A percentile compares a stretch with the other conserved stretches of the same genome.
phyloP scores from a whole-genome alignment of 202 grass and related monocot species.

The Elaeis oleifera region DNA sequence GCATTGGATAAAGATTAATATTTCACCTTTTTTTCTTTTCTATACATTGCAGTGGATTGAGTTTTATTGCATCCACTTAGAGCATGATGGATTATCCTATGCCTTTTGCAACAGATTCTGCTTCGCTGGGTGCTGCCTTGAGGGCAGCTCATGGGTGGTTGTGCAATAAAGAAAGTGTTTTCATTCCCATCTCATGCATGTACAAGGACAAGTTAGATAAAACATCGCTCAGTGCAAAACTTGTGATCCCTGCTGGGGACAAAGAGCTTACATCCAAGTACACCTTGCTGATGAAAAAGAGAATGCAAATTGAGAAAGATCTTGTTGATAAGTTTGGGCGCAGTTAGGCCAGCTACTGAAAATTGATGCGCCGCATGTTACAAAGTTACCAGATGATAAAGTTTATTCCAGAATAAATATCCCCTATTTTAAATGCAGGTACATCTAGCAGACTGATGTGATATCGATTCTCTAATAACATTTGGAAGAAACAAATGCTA shows the following conservation, averaged over 20 bases:
- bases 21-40: too few species aligned
- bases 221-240: constrained; percentile 55
- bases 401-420: too few species aligned
- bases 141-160: constrained; percentile 91
- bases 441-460: too few species aligned
- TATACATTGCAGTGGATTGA: too few species aligned
- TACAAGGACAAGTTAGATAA: constrained; percentile 64
- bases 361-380: too few species aligned
- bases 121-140: constrained; percentile 69
- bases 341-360: constrained; percentile 7
- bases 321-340: constrained; percentile 64
- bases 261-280: constrained; percentile 52
- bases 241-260: constrained; percentile 34
- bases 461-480: too few species aligned
- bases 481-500: too few species aligned
- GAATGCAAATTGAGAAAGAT: constrained; percentile 70
- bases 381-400: too few species aligned
- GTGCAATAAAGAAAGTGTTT: constrained; percentile 63
- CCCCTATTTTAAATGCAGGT: too few species aligned
- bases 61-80: too few species aligned
- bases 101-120: constrained; percentile 51
- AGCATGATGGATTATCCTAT: neutral
- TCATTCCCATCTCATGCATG: constrained; percentile 57
- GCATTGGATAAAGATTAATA: too few species aligned
- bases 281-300: constrained; percentile 57